These are phyloP conservation scores for Shiraia sp. DNA, from an alignment of 2,329 filamentous ascomycete species.

Conservation along the genomic window DNA sequence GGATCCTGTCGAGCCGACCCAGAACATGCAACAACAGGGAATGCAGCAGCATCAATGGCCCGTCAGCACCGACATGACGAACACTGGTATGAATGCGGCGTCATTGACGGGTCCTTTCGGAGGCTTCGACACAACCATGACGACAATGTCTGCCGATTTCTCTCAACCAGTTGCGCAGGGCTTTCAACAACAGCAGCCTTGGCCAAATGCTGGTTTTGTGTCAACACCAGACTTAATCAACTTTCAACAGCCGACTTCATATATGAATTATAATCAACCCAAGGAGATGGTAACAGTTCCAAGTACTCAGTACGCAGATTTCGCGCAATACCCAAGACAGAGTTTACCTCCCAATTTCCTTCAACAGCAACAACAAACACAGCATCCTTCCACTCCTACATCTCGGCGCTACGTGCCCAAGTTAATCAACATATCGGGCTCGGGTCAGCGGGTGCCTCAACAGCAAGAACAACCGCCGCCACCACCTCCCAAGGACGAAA, in stretches of 20 bases:
- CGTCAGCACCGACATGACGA: slow-evolving; percentile 38
- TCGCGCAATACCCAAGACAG: slow-evolving; percentile 39
- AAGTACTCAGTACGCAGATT: slow-evolving; percentile 40
- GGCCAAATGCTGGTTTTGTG: slow-evolving; percentile 42
- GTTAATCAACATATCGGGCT: slow-evolving; percentile 39
- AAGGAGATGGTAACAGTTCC: slow-evolving; percentile 39
- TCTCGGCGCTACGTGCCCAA: slow-evolving; percentile 40
- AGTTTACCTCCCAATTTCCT: slow-evolving; percentile 42
- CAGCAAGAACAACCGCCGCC: slow-evolving; percentile 39
- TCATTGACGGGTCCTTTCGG: slow-evolving; percentile 34
- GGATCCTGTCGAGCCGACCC: slow-evolving; percentile 37
- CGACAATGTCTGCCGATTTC: slow-evolving; percentile 35
- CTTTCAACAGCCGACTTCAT: slow-evolving; percentile 36
- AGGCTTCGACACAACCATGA: slow-evolving; percentile 35
- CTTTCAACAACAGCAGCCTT: slow-evolving; percentile 33
- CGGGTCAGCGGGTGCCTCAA: slow-evolving; percentile 28
- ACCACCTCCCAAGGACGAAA: slow-evolving; percentile 41
- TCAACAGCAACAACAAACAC: slow-evolving; percentile 20
- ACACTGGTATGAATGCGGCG: slow-evolving; percentile 31
- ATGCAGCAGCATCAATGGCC: slow-evolving; percentile 39
- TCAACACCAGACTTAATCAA: slow-evolving; percentile 39
- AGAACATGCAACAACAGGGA: slow-evolving; percentile 33
- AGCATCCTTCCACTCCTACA: slow-evolving; percentile 12
- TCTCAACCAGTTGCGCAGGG: slow-evolving; percentile 37
- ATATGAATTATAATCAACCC: slow-evolving; percentile 37